phyloP scores from a whole-genome alignment of 495 filamentous ascomycete species.

The Daldinia grandis region DNA sequence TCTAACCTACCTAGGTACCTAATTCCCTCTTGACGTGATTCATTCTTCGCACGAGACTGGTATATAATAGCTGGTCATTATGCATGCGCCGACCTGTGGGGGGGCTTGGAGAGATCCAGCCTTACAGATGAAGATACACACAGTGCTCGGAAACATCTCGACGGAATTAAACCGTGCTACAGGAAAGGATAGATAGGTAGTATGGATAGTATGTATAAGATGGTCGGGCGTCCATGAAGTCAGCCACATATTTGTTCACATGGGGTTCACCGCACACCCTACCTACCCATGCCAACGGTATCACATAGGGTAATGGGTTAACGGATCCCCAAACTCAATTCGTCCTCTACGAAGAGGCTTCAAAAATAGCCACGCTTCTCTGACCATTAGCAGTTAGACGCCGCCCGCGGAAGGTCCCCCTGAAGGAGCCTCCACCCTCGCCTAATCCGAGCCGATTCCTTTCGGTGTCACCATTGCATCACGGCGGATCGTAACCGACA shows the following conservation, averaged over 20 bases:
- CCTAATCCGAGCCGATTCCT: slow-evolving; percentile 33
- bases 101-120: slow-evolving; percentile 30
- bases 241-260: slow-evolving; percentile 16
- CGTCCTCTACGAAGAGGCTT: slow-evolving; percentile 11
- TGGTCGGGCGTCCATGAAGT: slow-evolving; percentile 3
- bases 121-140: slow-evolving; percentile 21
- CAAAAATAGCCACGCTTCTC: slow-evolving; percentile 22
- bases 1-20: too few relatives aligned
- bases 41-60: slow-evolving; percentile 15
- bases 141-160: slow-evolving; percentile 10
- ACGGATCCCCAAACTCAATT: slow-evolving; percentile 17
- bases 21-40: slow-evolving; percentile 21
- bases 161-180: slow-evolving; percentile 24
- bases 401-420: slow-evolving; percentile 10
- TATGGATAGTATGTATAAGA: too few relatives aligned
- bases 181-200: too few relatives aligned
- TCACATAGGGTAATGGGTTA: slow-evolving; percentile 2
- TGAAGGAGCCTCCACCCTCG: slow-evolving; percentile 34
- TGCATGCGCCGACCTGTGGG: slow-evolving; percentile 32
- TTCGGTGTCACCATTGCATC: slow-evolving; percentile 31
- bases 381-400: slow-evolving; percentile 10
- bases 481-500: slow-evolving; percentile 6
- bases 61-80: slow-evolving; percentile 17
- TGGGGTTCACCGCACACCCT: slow-evolving; percentile 18
- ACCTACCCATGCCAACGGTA: slow-evolving; percentile 9